phyloP scores from a whole-genome alignment of 306 rosid genomes.

The Pterocarpus santalinus region DNA sequence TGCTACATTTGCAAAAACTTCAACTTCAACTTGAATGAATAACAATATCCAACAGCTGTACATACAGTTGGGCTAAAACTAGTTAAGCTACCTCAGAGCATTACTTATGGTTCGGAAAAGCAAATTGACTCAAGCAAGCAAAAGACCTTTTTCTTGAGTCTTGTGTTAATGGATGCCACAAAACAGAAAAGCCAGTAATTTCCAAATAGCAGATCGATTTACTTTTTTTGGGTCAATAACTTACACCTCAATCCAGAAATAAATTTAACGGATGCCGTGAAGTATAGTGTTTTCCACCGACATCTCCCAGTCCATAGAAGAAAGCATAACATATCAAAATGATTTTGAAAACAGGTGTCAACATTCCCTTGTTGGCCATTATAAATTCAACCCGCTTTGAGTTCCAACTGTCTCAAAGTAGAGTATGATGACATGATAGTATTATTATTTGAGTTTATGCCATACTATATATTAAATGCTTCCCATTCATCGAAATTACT shows the following conservation, averaged over 20 bases:
- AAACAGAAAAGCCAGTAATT: neutral
- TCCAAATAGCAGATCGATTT: neutral
- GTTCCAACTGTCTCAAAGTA: conserved; percentile 23
- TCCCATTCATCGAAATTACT: conserved; percentile 11
- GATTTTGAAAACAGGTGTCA: neutral
- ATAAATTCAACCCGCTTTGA: conserved; percentile 32
- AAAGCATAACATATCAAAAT: neutral
- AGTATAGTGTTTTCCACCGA: neutral
- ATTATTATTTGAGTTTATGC: neutral
- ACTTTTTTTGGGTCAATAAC: neutral
- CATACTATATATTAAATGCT: conserved; percentile 27
- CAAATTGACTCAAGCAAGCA: conserved; percentile 20
- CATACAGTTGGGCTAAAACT: neutral
- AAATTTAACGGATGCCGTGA: neutral
- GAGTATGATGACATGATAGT: neutral
- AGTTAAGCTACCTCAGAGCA: neutral
- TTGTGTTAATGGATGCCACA: neutral
- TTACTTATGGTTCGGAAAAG: conserved; percentile 21
- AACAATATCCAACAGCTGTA: conserved; percentile 1
- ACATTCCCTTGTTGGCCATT: conserved; percentile 31
- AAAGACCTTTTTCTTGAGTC: neutral
- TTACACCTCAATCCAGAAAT: conserved; percentile 17
- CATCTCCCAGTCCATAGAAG: conserved; percentile 25
- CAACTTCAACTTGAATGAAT: conserved; percentile 23
- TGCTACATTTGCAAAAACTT: conserved; percentile 1